phyloP scores from a whole-genome alignment of 2,329 filamentous ascomycete species.

The Mollisiaceae sp. region DNA sequence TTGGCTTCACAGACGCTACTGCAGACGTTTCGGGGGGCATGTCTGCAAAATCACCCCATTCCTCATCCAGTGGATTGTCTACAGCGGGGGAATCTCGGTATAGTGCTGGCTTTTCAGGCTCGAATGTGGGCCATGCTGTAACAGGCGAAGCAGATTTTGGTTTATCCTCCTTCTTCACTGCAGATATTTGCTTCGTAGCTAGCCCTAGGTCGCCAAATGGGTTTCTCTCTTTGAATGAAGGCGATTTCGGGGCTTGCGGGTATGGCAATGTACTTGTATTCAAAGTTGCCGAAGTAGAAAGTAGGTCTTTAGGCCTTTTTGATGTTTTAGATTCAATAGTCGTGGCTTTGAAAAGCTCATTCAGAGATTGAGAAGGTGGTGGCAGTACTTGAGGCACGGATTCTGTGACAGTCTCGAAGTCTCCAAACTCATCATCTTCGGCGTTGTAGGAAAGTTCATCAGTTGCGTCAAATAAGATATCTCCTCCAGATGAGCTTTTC shows the following conservation, averaged over 20 bases:
- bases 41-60: slow-evolving; percentile 60
- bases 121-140: slow-evolving; percentile 40
- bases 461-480: slow-evolving; percentile 45
- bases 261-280: slow-evolving; percentile 44
- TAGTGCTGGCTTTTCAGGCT: slow-evolving; percentile 30
- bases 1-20: slow-evolving; percentile 21
- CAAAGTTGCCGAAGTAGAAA: slow-evolving; percentile 40
- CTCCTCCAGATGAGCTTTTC: slow-evolving; percentile 31
- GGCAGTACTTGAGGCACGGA: slow-evolving; percentile 21
- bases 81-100: slow-evolving; percentile 37
- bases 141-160: slow-evolving; percentile 41
- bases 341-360: slow-evolving; percentile 42
- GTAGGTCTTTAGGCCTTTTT: slow-evolving; percentile 44
- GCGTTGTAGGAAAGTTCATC: slow-evolving; percentile 44
- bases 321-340: slow-evolving; percentile 39
- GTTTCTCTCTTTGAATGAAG: slow-evolving; percentile 59
- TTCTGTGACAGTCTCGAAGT: slow-evolving; percentile 63
- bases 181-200: slow-evolving; percentile 48
- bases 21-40: slow-evolving; percentile 39
- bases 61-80: slow-evolving; percentile 49
- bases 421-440: slow-evolving; percentile 68
- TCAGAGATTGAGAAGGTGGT: slow-evolving; percentile 32
- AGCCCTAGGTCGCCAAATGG: slow-evolving; percentile 56
- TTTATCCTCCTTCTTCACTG: slow-evolving; percentile 43
- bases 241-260: slow-evolving; percentile 55